Evolutionary conservation across 176 grass and related monocot species (phyloP).

Genomic region (Triticum timopheevii): DNA sequence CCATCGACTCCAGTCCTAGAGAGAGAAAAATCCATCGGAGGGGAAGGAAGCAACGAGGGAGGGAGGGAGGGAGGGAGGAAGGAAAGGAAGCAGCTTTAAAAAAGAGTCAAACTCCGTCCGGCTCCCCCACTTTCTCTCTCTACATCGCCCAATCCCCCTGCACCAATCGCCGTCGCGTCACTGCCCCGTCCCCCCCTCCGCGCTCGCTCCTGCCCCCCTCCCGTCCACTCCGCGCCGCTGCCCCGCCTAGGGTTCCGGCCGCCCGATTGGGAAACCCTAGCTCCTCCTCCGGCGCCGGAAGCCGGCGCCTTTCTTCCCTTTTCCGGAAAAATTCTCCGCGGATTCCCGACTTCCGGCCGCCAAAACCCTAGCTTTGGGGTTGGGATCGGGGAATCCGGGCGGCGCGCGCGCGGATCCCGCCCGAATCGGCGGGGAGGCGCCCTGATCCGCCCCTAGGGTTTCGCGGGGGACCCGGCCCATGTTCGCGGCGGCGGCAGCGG

Average conservation of each 20-base stretch:
- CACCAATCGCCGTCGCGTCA: conserved; percentile 14
- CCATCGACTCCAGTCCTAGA: neutral
- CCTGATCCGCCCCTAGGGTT: conserved; percentile 47
- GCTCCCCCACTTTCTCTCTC: conserved; percentile 20
- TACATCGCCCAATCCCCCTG: conserved; percentile 2
- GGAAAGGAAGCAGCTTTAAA: conserved; percentile 14
- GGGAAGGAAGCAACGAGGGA: neutral
- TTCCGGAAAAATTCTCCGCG: neutral
- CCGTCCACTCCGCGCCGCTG: neutral
- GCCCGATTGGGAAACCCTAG: conserved; percentile 23
- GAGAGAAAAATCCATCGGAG: neutral
- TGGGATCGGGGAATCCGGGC: conserved; percentile 1
- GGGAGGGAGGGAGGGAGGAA: neutral
- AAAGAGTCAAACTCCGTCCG: conserved; percentile 15
- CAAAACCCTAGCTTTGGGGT: conserved; percentile 30
- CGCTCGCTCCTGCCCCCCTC: neutral
- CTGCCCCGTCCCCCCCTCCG: neutral
- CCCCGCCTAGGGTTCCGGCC: neutral
- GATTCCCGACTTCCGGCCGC: neutral
- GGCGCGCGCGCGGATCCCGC: conserved; percentile 7
- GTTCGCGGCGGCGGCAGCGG: conserved; percentile 4
- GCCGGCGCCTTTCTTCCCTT: neutral
- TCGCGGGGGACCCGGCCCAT: conserved; percentile 15
- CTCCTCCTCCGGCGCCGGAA: neutral
- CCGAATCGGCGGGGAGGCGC: conserved; percentile 2